These are phyloP conservation scores for Brassica incana DNA, from an alignment of 345 rosid species.

Conservation along the genomic window DNA sequence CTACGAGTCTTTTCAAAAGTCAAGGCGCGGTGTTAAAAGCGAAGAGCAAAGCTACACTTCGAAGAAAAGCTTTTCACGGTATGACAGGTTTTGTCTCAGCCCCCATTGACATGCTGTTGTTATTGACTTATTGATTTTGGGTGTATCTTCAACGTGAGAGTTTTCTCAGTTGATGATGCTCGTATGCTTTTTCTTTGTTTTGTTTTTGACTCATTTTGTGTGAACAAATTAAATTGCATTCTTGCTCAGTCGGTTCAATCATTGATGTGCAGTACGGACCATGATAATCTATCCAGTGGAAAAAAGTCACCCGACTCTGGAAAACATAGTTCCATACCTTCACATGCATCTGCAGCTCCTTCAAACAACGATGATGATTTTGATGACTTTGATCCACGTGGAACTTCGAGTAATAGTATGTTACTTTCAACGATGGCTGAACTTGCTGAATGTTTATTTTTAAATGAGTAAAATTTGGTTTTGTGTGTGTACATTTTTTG, in stretches of 20 bases:
- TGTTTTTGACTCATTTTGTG: slow-evolving; percentile 10
- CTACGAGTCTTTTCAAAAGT: slow-evolving; percentile 56
- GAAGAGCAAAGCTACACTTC: slow-evolving; percentile 45
- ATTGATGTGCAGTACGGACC: slow-evolving; percentile 61
- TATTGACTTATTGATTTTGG: neutral
- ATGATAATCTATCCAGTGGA: slow-evolving; percentile 44
- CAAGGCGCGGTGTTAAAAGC: slow-evolving; percentile 44
- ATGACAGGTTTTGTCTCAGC: slow-evolving; percentile 53
- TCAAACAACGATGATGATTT: slow-evolving; percentile 61
- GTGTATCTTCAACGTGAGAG: neutral
- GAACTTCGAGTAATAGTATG: slow-evolving; percentile 76
- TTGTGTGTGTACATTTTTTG: slow-evolving; percentile 16
- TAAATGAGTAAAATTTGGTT: neutral
- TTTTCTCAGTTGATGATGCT: slow-evolving; percentile 1
- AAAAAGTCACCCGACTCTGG: slow-evolving; percentile 50
- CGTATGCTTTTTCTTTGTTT: neutral
- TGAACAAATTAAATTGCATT: neutral
- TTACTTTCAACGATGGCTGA: neutral
- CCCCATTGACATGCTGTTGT: slow-evolving; percentile 14
- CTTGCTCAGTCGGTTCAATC: no score
- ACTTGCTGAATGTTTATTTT: neutral
- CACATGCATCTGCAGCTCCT: slow-evolving; percentile 39
- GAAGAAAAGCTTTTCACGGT: slow-evolving; percentile 48
- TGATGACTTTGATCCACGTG: slow-evolving; percentile 97
- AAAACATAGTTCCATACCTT: slow-evolving; percentile 40